Conservation (phyloP, 2,329 filamentous ascomycete species). For the Aspergillus sp. region DNA sequence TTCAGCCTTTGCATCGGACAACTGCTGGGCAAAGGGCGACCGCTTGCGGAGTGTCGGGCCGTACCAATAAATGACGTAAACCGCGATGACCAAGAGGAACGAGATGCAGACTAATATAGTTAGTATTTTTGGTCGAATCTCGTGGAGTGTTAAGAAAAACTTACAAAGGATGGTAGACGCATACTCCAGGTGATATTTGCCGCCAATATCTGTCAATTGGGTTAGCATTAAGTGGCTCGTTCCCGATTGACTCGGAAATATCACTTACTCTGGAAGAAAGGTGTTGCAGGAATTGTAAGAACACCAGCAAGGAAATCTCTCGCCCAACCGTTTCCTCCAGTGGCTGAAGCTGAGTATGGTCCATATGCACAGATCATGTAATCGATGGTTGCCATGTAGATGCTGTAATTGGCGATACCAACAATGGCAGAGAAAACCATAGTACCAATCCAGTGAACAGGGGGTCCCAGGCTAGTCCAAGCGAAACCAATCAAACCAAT, state of each 20-base stretch:
- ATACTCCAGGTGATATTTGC: constrained; percentile 56
- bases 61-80: constrained; percentile 67
- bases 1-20: constrained; percentile 49
- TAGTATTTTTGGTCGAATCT: background rate
- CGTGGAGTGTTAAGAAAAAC: constrained; percentile 10
- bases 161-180: constrained; percentile 63
- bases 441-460: constrained; percentile 61
- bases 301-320: constrained; percentile 66
- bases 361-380: constrained; percentile 70
- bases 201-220: constrained; percentile 49
- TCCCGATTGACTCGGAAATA: background rate
- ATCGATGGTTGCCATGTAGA: constrained; percentile 68
- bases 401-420: constrained; percentile 63
- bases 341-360: constrained; percentile 64
- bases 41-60: constrained; percentile 60
- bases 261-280: constrained; percentile 45
- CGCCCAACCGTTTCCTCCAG: constrained; percentile 66
- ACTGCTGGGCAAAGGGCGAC: constrained; percentile 65
- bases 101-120: constrained; percentile 53
- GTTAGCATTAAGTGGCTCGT: background rate
- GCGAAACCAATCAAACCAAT: constrained; percentile 64
- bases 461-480: constrained; percentile 58
- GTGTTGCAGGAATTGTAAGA: constrained; percentile 60
- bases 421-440: constrained; percentile 62
- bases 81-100: constrained; percentile 60